Percentiles rank a stretch among this genome's conserved stretches.
These are phyloP conservation scores for Rhizopus delemar DNA, from an alignment of 371 early-diverging fungal genomes.

Conservation along the genomic window DNA sequence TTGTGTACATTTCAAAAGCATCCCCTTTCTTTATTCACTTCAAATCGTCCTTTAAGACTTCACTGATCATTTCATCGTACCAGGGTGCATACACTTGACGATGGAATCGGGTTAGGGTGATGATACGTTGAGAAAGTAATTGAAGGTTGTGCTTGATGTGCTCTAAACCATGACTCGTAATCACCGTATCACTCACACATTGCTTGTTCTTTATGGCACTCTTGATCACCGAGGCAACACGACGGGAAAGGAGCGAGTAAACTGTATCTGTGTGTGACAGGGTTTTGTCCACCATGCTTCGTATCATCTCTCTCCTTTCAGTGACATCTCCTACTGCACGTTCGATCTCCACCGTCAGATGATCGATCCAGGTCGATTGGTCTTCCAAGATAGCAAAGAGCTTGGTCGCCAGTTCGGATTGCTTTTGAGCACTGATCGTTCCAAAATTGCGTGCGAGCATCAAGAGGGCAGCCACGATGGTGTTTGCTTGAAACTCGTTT, in stretches of 20 bases:
- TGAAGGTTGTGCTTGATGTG: slow-evolving; percentile 57
- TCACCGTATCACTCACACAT: slow-evolving; percentile 42
- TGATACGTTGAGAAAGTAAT: slow-evolving; percentile 48
- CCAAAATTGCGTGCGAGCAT: slow-evolving; percentile 73
- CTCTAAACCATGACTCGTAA: slow-evolving; percentile 66
- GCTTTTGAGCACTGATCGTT: slow-evolving; percentile 20
- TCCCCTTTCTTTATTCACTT: too few relatives aligned
- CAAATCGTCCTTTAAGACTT: too few relatives aligned
- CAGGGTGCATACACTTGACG: slow-evolving; percentile 65
- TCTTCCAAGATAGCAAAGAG: slow-evolving; percentile 60
- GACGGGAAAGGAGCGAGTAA: slow-evolving; percentile 62
- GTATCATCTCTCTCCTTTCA: slow-evolving; percentile 53
- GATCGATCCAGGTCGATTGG: slow-evolving; percentile 51
- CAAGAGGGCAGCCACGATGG: slow-evolving; percentile 65
- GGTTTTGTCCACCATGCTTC: slow-evolving; percentile 73
- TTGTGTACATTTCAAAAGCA: not conserved
- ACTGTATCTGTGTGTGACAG: slow-evolving; percentile 70
- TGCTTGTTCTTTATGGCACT: slow-evolving; percentile 53
- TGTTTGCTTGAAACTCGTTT: slow-evolving; percentile 68
- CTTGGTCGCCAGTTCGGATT: slow-evolving; percentile 42
- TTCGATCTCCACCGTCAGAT: slow-evolving; percentile 49
- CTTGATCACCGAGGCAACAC: slow-evolving; percentile 56
- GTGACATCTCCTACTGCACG: slow-evolving; percentile 21
- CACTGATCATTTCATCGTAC: slow-evolving; percentile 61
- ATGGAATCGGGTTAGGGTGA: slow-evolving; percentile 60